These are phyloP conservation scores for Yamadazyma conglobata DNA, from an alignment of 1,139 yeast species.

Conservation along the genomic window DNA sequence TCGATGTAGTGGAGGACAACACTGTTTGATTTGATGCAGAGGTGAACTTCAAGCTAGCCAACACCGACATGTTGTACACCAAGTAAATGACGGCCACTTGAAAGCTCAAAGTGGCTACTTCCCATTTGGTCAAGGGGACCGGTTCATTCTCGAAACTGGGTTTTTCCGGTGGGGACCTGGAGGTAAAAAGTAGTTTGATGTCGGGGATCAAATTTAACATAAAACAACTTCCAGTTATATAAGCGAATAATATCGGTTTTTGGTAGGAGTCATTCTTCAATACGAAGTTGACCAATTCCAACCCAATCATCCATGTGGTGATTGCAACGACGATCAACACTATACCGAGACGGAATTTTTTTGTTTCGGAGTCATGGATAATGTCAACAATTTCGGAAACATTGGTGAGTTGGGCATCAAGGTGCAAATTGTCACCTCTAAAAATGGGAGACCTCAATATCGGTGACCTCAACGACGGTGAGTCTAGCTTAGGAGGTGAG, in stretches of 20 bases:
- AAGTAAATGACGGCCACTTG: slow-evolving; percentile 43
- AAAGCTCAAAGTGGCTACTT: slow-evolving; percentile 34
- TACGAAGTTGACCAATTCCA: slow-evolving; percentile 47
- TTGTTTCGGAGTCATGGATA: slow-evolving; percentile 43
- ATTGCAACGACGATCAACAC: slow-evolving; percentile 39
- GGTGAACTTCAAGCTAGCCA: slow-evolving; percentile 44
- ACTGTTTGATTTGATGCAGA: slow-evolving; percentile 54
- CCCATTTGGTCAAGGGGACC: slow-evolving; percentile 22
- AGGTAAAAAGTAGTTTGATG: slow-evolving; percentile 4
- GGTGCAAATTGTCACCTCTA: slow-evolving; percentile 9
- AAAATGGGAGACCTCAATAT: slow-evolving; percentile 12
- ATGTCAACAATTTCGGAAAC: slow-evolving; percentile 41
- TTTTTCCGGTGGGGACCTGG: not conserved
- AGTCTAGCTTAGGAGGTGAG: not conserved
- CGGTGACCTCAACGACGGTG: slow-evolving; percentile 1
- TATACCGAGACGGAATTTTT: slow-evolving; percentile 42
- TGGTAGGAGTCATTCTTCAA: slow-evolving; percentile 46
- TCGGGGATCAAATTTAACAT: slow-evolving; percentile 44
- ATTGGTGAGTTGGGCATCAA: slow-evolving; percentile 18
- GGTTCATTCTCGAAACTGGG: slow-evolving; percentile 10
- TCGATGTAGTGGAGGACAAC: slow-evolving; percentile 48
- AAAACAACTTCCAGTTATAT: slow-evolving; percentile 46
- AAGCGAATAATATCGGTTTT: slow-evolving; percentile 48
- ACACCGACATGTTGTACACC: slow-evolving; percentile 36
- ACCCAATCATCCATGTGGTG: slow-evolving; percentile 46